A percentile compares a stretch with the other conserved stretches of the same genome.
Conservation (phyloP, 495 filamentous ascomycete genomes). For the Aspergillus indologenus region DNA sequence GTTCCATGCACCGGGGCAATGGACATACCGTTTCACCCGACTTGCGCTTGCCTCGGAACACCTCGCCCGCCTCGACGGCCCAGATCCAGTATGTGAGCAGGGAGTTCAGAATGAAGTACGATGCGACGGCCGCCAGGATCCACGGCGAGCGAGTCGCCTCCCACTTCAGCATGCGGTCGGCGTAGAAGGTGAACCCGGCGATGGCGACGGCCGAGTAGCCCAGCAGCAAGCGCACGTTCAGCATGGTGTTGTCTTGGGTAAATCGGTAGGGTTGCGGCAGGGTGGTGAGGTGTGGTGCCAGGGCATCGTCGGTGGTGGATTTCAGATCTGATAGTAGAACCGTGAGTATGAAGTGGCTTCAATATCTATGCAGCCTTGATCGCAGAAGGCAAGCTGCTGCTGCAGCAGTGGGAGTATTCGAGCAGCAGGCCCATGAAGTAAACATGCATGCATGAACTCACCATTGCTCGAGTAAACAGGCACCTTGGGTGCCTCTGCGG, state of each 20-base stretch:
- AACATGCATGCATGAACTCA: too few relatives aligned
- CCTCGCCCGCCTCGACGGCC: constrained; percentile 73
- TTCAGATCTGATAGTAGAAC: constrained; percentile 69
- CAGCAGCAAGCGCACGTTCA: constrained; percentile 75
- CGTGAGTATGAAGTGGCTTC: constrained; percentile 10
- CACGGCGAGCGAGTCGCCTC: constrained; percentile 75
- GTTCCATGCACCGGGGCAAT: constrained; percentile 4
- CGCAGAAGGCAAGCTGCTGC: too few relatives aligned
- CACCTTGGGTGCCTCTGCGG: constrained; percentile 38
- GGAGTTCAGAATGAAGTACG: constrained; percentile 79
- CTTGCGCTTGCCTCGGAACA: constrained; percentile 69
- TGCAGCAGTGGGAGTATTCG: too few relatives aligned
- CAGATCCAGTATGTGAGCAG: constrained; percentile 82
- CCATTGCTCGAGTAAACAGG: constrained; percentile 48
- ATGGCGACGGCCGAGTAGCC: constrained; percentile 82
- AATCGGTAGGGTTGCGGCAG: constrained; percentile 63
- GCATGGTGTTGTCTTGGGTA: constrained; percentile 72
- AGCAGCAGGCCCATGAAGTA: too few relatives aligned
- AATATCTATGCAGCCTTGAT: too few relatives aligned
- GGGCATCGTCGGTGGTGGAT: constrained; percentile 91
- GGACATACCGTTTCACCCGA: constrained; percentile 52
- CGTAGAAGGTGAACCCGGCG: constrained; percentile 77
- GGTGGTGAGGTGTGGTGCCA: constrained; percentile 84
- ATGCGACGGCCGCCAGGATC: constrained; percentile 63
- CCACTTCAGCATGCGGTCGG: constrained; percentile 88